Evolutionary conservation across 1,284 basidiomycete genomes (phyloP).

Genomic region (Cutaneotrichosporon cavernicola): DNA sequence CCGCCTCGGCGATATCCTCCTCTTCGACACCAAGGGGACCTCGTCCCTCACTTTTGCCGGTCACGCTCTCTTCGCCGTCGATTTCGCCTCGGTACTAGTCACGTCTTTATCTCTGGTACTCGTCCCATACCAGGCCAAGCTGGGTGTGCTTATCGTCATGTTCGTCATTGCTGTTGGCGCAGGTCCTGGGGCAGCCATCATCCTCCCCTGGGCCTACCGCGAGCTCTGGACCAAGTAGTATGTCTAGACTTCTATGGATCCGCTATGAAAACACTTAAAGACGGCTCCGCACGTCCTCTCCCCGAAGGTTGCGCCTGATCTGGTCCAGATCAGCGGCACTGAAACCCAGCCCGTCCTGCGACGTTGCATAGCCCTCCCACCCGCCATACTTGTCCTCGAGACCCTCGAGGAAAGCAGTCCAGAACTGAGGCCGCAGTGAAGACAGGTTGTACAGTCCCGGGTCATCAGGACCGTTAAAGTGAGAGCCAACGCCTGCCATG

Average conservation of each 20-base stretch:
- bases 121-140: not conserved
- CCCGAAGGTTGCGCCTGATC: slow-evolving; percentile 18
- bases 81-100: slow-evolving; percentile 11
- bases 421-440: slow-evolving; percentile 16
- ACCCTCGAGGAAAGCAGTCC: slow-evolving; percentile 9
- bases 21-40: not conserved
- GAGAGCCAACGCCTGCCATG: slow-evolving; percentile 3
- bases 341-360: slow-evolving; percentile 17
- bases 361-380: slow-evolving; percentile 19
- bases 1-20: slow-evolving; percentile 16
- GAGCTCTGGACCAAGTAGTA: slow-evolving; percentile 10
- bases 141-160: slow-evolving; percentile 3
- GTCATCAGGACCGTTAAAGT: slow-evolving; percentile 7
- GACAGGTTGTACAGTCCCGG: slow-evolving; percentile 18
- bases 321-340: slow-evolving; percentile 5
- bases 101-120: slow-evolving; percentile 3
- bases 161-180: not conserved
- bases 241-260: not conserved
- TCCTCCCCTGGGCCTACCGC: slow-evolving; percentile 18
- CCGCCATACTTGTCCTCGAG: slow-evolving; percentile 17
- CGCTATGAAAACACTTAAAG: not conserved
- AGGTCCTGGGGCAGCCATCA: slow-evolving; percentile 21
- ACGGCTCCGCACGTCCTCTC: slow-evolving; percentile 4
- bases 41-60: slow-evolving; percentile 7
- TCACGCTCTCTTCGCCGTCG: slow-evolving; percentile 19